phyloP scores from a whole-genome alignment of 768 basidiomycete genomes.

The Trametes cinnabarina region DNA sequence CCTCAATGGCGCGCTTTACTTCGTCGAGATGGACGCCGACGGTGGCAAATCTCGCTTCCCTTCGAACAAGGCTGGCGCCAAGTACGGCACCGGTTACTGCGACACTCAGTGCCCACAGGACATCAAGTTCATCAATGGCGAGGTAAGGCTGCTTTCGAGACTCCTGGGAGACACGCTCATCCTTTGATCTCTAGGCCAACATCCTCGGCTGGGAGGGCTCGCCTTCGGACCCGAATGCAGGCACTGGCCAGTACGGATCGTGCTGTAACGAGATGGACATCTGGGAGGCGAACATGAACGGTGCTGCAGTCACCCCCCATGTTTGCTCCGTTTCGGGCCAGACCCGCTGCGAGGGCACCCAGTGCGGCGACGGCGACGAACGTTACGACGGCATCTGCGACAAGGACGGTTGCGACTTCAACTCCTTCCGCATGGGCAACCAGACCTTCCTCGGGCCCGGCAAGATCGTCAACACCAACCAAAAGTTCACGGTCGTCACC shows the following conservation, averaged over 20 bases:
- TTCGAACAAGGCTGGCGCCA: conserved; percentile 57
- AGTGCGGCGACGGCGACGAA: conserved; percentile 33
- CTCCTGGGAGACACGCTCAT: conserved; percentile 7
- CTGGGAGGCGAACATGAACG: conserved; percentile 35
- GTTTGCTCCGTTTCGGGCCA: conserved; percentile 38
- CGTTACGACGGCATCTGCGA: conserved; percentile 50
- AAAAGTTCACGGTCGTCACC: conserved; percentile 56
- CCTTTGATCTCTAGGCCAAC: conserved; percentile 30
- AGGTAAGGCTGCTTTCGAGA: conserved; percentile 32
- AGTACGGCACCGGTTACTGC: conserved; percentile 66
- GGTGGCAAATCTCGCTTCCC: conserved; percentile 49
- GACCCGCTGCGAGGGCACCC: conserved; percentile 45
- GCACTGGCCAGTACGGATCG: conserved; percentile 30
- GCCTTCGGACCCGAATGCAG: conserved; percentile 27
- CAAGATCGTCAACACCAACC: conserved; percentile 48
- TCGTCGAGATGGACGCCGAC: conserved; percentile 57
- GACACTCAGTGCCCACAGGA: conserved; percentile 60
- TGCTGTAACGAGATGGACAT: conserved; percentile 38
- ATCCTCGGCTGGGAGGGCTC: conserved; percentile 26
- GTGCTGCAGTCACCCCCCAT: conserved; percentile 31
- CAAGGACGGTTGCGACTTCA: conserved; percentile 60
- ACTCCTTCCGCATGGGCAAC: conserved; percentile 57
- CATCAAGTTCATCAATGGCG: conserved; percentile 59
- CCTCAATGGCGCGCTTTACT: conserved; percentile 62
- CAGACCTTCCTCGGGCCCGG: conserved; percentile 47